These are phyloP conservation scores for Silene noctiflora DNA, from an alignment of 179 eudicot species.

Conservation along the genomic window DNA sequence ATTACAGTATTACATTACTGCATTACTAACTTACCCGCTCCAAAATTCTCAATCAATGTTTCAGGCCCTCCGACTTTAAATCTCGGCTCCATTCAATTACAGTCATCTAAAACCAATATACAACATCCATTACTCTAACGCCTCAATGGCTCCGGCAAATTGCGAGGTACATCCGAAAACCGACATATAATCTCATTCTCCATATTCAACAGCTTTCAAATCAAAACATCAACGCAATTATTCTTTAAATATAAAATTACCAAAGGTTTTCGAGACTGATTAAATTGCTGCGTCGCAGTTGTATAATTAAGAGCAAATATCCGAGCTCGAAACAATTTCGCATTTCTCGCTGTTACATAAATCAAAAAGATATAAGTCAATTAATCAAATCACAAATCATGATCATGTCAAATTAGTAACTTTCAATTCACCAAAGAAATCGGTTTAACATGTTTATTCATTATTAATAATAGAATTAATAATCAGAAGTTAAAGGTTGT, in stretches of 20 bases:
- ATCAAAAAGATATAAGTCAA: not conserved
- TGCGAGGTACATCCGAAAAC: too few species aligned
- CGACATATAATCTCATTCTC: not conserved
- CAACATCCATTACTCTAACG: too few species aligned
- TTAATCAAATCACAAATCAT: constrained; percentile 2
- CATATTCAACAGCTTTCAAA: not conserved
- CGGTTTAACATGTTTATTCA: not conserved
- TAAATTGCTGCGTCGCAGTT: constrained; percentile 35
- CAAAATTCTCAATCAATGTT: too few species aligned
- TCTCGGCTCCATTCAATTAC: too few species aligned
- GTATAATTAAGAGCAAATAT: constrained; percentile 33
- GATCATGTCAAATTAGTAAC: not conserved
- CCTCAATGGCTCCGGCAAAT: too few species aligned
- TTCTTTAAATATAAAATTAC: constrained; percentile 14
- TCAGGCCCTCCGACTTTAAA: too few species aligned
- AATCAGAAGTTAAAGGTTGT: not conserved
- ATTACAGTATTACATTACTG: too few species aligned
- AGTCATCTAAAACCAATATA: too few species aligned
- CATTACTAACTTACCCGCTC: too few species aligned
- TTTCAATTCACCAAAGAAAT: not conserved
- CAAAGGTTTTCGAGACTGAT: constrained; percentile 28
- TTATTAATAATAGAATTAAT: not conserved
- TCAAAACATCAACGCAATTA: not conserved
- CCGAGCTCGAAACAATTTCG: constrained; percentile 31
- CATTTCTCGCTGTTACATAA: constrained; percentile 25